Conservation (phyloP, 2,329 filamentous ascomycete genomes). For the Venturia oleaginea region DNA sequence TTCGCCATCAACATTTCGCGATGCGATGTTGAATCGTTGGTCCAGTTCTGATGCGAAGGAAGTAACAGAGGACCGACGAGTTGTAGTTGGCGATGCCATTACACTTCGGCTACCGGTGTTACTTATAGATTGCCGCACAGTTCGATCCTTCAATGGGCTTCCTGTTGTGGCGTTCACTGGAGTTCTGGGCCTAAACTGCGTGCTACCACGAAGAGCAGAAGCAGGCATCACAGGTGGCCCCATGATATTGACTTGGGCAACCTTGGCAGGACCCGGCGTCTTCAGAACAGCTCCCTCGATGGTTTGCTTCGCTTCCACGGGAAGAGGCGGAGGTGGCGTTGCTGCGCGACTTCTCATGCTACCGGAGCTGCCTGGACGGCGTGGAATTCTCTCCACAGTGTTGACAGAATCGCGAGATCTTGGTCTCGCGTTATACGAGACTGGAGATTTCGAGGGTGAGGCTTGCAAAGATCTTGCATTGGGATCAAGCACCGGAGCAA, state of each 20-base stretch:
- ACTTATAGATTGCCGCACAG: background rate
- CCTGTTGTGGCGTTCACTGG: slow-evolving; percentile 21
- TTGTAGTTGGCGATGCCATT: slow-evolving; percentile 38
- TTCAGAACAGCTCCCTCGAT: slow-evolving; percentile 62
- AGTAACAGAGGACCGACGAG: slow-evolving; percentile 76
- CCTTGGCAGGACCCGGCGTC: slow-evolving; percentile 23
- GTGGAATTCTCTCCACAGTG: slow-evolving; percentile 16
- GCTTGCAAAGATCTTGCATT: background rate
- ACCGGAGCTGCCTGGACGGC: slow-evolving; percentile 62
- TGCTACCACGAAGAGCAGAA: slow-evolving; percentile 51
- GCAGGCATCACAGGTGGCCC: slow-evolving; percentile 77
- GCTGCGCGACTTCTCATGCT: slow-evolving; percentile 50
- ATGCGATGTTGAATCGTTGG: slow-evolving; percentile 67
- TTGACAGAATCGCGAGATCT: slow-evolving; percentile 18
- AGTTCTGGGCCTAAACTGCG: slow-evolving; percentile 28
- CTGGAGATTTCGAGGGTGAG: background rate
- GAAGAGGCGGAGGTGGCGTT: slow-evolving; percentile 59
- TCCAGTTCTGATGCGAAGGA: slow-evolving; percentile 95
- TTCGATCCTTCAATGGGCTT: slow-evolving; percentile 17
- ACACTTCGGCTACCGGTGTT: slow-evolving; percentile 29
- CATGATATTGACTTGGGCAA: slow-evolving; percentile 48
- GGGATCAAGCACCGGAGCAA: background rate
- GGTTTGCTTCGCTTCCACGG: slow-evolving; percentile 69
- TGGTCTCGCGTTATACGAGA: background rate
- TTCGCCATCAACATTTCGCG: slow-evolving; percentile 34